Conservation (phyloP, 2,329 filamentous ascomycete genomes). For the Coleophoma eucalyptorum region DNA sequence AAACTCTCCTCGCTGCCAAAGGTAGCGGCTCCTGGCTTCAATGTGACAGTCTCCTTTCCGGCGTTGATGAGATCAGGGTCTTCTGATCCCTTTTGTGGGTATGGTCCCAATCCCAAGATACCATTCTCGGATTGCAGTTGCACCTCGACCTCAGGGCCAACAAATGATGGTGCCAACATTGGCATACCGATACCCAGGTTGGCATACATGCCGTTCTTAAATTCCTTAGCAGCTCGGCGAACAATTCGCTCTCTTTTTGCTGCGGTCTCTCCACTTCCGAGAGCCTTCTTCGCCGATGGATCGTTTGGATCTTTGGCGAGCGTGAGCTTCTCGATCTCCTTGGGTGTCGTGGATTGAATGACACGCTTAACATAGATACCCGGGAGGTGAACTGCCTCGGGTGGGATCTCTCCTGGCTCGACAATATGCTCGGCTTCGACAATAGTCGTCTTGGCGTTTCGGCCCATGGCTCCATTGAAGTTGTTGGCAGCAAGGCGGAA, state of each 20-base stretch:
- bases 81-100: slow-evolving; percentile 70
- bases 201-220: slow-evolving; percentile 94
- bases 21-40: slow-evolving; percentile 72
- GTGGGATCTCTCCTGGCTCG: slow-evolving; percentile 80
- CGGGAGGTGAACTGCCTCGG: slow-evolving; percentile 79
- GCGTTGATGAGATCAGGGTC: slow-evolving; percentile 90
- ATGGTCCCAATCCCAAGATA: slow-evolving; percentile 71
- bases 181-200: slow-evolving; percentile 94
- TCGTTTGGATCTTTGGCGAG: slow-evolving; percentile 56
- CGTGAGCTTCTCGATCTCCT: slow-evolving; percentile 83
- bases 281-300: slow-evolving; percentile 23
- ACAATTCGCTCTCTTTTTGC: slow-evolving; percentile 84
- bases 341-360: slow-evolving; percentile 73
- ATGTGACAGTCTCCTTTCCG: slow-evolving; percentile 87
- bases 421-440: slow-evolving; percentile 93
- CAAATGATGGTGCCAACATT: slow-evolving; percentile 83
- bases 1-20: slow-evolving; percentile 90
- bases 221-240: slow-evolving; percentile 79
- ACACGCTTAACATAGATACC: slow-evolving; percentile 91
- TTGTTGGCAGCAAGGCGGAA: slow-evolving; percentile 86
- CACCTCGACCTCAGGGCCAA: slow-evolving; percentile 74
- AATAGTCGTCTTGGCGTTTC: slow-evolving; percentile 86
- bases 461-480: slow-evolving; percentile 93
- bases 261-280: slow-evolving; percentile 27
- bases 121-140: slow-evolving; percentile 80